Percentiles rank a stretch among this genome's conserved stretches.
Evolutionary conservation across 202 grass and related monocot genomes (phyloP).

Genomic region (Elaeis oleifera): DNA sequence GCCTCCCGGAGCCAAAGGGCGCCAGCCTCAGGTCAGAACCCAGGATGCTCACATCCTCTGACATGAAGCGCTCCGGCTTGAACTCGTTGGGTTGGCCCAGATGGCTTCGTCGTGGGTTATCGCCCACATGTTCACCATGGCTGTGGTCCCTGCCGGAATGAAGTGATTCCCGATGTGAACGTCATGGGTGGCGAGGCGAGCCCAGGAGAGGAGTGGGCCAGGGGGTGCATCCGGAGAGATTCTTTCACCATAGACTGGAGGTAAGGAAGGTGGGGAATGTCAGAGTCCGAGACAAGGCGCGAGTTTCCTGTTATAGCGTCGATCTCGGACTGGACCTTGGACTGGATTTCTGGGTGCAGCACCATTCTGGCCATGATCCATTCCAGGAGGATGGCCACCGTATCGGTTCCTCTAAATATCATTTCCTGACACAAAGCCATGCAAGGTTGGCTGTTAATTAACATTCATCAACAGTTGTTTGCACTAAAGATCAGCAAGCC

Average conservation of each 20-base stretch:
- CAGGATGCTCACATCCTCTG: slow-evolving; percentile 6
- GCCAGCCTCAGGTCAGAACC: slow-evolving; percentile 10
- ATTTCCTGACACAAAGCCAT: slow-evolving; percentile 6
- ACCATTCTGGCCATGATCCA: slow-evolving; percentile 18
- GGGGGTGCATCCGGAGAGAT: slow-evolving; percentile 11
- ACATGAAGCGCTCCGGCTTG: background rate
- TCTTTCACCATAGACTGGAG: slow-evolving; percentile 8
- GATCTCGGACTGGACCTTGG: slow-evolving; percentile 3
- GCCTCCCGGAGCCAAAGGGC: background rate
- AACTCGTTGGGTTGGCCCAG: background rate
- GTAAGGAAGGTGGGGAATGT: slow-evolving; percentile 8
- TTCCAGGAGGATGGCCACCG: slow-evolving; percentile 12
- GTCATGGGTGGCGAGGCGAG: slow-evolving; percentile 10
- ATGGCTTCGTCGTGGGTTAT: background rate
- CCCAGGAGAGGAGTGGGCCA: slow-evolving; percentile 11
- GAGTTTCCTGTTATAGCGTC: background rate
- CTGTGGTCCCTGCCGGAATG: slow-evolving; percentile 6
- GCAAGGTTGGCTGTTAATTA: no score
- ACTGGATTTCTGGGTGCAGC: slow-evolving; percentile 7
- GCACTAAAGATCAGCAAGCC: no score
- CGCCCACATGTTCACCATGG: slow-evolving; percentile 20
- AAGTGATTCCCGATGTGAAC: background rate
- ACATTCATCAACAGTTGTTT: no score
- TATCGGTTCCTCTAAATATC: slow-evolving; percentile 15
- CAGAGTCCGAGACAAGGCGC: background rate